These are phyloP conservation scores for Domatiomyces globalis DNA, from an alignment of 2,329 filamentous ascomycete genomes.

Conservation along the genomic window DNA sequence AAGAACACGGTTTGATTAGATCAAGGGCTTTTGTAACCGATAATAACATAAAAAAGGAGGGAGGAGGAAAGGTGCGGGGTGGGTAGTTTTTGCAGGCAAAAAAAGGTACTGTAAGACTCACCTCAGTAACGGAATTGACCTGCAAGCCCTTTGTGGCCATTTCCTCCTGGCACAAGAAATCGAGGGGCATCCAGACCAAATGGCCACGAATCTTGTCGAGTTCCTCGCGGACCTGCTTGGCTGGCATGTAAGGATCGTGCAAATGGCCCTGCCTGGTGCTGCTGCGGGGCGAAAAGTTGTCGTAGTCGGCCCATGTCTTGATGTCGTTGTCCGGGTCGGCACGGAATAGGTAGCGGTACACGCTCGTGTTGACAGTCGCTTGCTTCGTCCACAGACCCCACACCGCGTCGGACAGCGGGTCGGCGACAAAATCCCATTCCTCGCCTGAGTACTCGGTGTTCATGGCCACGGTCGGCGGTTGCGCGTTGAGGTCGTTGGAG, in stretches of 20 bases:
- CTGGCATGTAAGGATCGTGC: slow-evolving; percentile 63
- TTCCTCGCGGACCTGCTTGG: slow-evolving; percentile 57
- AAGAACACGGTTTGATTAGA: neutral
- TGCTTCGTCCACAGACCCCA: slow-evolving; percentile 57
- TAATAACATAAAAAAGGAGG: neutral
- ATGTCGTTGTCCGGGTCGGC: slow-evolving; percentile 79
- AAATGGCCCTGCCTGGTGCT: slow-evolving; percentile 72
- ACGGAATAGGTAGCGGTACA: slow-evolving; percentile 72
- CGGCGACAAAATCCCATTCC: slow-evolving; percentile 54
- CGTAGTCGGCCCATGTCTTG: slow-evolving; percentile 80
- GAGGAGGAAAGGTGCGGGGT: no score
- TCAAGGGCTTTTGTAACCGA: neutral
- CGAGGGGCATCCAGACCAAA: slow-evolving; percentile 87
- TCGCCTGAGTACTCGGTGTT: slow-evolving; percentile 63
- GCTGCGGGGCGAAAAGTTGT: slow-evolving; percentile 54
- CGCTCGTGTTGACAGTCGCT: slow-evolving; percentile 63
- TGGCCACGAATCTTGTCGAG: slow-evolving; percentile 73
- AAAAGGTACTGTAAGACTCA: slow-evolving; percentile 62
- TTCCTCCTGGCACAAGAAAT: slow-evolving; percentile 67
- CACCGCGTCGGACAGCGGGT: slow-evolving; percentile 58
- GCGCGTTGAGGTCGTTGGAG: slow-evolving; percentile 56
- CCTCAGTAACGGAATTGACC: slow-evolving; percentile 76
- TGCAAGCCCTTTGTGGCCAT: slow-evolving; percentile 84
- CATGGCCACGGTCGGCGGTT: slow-evolving; percentile 52
- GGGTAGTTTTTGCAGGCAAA: neutral